Evolutionary conservation across 495 filamentous ascomycete genomes (phyloP).

Genomic region (Penicillium nucicola): DNA sequence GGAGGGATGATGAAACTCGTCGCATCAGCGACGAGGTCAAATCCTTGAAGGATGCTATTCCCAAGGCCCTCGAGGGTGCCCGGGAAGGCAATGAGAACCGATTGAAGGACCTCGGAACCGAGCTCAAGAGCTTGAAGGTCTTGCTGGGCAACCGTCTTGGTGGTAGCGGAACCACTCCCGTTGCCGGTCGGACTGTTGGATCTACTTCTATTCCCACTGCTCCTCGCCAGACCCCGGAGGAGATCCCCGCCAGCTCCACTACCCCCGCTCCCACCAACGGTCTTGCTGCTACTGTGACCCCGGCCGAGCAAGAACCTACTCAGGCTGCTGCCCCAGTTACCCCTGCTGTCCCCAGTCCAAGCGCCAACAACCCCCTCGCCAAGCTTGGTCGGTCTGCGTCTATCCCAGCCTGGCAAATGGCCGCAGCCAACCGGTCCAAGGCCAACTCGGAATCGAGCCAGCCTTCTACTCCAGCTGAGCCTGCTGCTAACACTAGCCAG

Average conservation of each 20-base stretch:
- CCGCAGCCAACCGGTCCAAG: constrained; percentile 60
- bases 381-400: constrained; percentile 56
- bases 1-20: constrained; percentile 81
- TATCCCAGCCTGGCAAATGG: constrained; percentile 93
- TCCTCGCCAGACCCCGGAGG: constrained; percentile 28
- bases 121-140: constrained; percentile 89
- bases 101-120: constrained; percentile 78
- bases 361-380: constrained; percentile 36
- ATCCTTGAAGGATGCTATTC: constrained; percentile 76
- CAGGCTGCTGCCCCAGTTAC: constrained; percentile 35
- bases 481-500: constrained; percentile 14
- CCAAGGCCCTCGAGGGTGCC: constrained; percentile 81
- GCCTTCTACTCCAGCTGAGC: constrained; percentile 17
- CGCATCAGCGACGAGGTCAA: constrained; percentile 84
- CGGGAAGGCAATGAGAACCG: constrained; percentile 78
- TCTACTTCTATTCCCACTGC: constrained; percentile 18
- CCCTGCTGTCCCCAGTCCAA: constrained; percentile 20
- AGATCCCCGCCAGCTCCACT: constrained; percentile 15
- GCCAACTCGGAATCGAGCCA: constrained; percentile 31
- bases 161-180: constrained; percentile 36
- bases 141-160: constrained; percentile 79
- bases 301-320: constrained; percentile 31
- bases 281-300: constrained; percentile 25
- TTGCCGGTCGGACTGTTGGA: constrained; percentile 29
- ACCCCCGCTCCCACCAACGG: constrained; percentile 29